Evolutionary conservation across 192 early-diverging fungal species (phyloP).

Genomic region (Chytriomyces sp.): DNA sequence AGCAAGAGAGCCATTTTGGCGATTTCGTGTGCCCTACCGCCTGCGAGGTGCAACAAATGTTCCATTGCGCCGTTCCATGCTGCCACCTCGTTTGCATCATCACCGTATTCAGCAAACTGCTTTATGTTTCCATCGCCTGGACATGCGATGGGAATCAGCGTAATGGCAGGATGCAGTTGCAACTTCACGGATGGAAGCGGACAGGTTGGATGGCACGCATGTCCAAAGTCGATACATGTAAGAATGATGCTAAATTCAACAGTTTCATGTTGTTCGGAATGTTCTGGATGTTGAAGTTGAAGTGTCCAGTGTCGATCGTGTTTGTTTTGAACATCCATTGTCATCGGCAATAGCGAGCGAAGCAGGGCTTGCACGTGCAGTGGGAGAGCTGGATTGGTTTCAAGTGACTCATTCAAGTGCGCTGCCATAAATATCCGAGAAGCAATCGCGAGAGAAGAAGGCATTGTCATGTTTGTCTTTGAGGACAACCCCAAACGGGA

Average conservation of each 20-base stretch:
- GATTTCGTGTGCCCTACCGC: background rate
- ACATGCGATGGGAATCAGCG: background rate
- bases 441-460: no score
- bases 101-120: background rate
- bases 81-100: background rate
- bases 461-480: no score
- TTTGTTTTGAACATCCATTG: conserved; percentile 1
- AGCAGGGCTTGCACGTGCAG: no score
- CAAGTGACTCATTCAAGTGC: no score
- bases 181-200: background rate
- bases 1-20: background rate
- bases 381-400: no score
- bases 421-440: no score
- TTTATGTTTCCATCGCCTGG: background rate
- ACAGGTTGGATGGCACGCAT: background rate
- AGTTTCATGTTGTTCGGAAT: conserved; percentile 15
- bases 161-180: background rate
- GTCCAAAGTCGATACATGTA: background rate
- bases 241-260: background rate
- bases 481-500: no score
- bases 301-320: conserved; percentile 15
- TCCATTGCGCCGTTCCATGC: background rate
- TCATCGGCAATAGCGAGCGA: no score
- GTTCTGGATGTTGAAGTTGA: conserved; percentile 14
- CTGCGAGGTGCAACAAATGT: background rate